Conservation (phyloP, 352 stramenopile species). For the Pythium dissotocum region DNA sequence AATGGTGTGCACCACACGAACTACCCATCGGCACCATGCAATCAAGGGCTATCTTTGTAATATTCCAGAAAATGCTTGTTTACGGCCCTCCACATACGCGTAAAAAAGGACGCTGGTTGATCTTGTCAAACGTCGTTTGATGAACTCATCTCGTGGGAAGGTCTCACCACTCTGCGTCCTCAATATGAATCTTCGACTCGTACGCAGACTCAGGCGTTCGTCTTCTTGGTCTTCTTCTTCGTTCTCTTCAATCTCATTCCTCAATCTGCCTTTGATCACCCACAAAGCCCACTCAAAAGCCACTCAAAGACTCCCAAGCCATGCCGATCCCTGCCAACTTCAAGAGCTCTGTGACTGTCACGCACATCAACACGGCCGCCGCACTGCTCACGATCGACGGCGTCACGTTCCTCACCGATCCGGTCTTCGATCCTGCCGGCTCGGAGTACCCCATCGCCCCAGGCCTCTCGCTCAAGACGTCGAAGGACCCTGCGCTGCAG, state of each 20-base stretch:
- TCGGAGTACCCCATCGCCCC: slow-evolving; percentile 19
- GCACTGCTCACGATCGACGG: slow-evolving; percentile 42
- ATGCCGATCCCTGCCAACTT: slow-evolving; percentile 2
- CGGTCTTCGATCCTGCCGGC: slow-evolving; percentile 32
- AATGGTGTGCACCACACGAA: background rate
- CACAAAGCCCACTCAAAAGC: background rate
- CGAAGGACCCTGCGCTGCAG: slow-evolving; percentile 26
- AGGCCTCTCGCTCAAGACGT: slow-evolving; percentile 23
- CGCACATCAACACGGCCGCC: slow-evolving; percentile 40
- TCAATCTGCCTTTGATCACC: background rate
- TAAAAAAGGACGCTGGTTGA: background rate
- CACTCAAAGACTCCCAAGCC: background rate
- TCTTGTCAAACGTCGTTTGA: background rate
- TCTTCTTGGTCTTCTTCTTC: too few relatives aligned
- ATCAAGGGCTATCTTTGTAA: background rate
- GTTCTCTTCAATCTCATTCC: background rate
- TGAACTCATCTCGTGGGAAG: background rate
- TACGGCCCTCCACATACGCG: background rate
- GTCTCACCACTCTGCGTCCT: background rate
- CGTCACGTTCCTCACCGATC: slow-evolving; percentile 45
- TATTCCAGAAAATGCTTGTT: background rate
- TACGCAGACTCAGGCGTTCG: background rate
- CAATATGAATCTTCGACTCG: too few relatives aligned
- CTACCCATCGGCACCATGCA: background rate
- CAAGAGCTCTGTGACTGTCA: slow-evolving; percentile 36